Percentiles rank a stretch among this genome's conserved stretches.
Conservation (phyloP, 768 basidiomycete genomes). For the Tricholoma terreum region DNA sequence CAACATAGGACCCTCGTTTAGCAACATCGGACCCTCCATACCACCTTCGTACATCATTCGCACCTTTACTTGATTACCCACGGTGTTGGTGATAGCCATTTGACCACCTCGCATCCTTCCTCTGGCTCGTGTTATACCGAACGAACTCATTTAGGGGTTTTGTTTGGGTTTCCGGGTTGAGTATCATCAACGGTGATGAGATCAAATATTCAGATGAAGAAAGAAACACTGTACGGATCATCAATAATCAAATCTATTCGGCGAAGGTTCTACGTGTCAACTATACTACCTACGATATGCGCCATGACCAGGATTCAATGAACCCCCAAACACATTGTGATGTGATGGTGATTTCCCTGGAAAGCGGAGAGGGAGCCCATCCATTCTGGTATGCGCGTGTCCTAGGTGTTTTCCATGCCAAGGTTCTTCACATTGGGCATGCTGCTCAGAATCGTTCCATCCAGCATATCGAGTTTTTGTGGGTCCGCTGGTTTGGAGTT, state of each 20-base stretch:
- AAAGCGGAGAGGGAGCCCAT: constrained; percentile 5
- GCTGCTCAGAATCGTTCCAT: background rate
- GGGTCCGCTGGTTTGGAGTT: constrained; percentile 36
- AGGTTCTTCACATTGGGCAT: constrained; percentile 17
- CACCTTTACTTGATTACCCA: too few species aligned
- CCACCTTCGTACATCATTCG: too few species aligned
- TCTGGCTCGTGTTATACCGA: too few species aligned
- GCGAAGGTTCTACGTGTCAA: constrained; percentile 24
- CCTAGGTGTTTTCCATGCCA: constrained; percentile 29
- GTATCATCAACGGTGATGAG: background rate
- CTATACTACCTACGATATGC: too few species aligned
- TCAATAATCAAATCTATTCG: constrained; percentile 38
- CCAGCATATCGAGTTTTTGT: constrained; percentile 30
- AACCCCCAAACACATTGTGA: constrained; percentile 25
- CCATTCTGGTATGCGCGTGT: constrained; percentile 7
- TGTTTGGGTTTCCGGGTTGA: too few species aligned
- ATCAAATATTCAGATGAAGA: background rate
- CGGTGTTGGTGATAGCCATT: too few species aligned
- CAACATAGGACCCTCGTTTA: too few species aligned
- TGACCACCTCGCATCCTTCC: too few species aligned
- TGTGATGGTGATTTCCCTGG: constrained; percentile 31
- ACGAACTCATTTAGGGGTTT: too few species aligned
- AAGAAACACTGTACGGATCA: constrained; percentile 23
- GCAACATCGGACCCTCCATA: too few species aligned
- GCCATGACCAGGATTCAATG: constrained; percentile 28